A percentile compares a stretch with the other conserved stretches of the same genome.
These are phyloP conservation scores for Stephania yunnanensis DNA, from an alignment of 164 flowering plant species.

Conservation along the genomic window DNA sequence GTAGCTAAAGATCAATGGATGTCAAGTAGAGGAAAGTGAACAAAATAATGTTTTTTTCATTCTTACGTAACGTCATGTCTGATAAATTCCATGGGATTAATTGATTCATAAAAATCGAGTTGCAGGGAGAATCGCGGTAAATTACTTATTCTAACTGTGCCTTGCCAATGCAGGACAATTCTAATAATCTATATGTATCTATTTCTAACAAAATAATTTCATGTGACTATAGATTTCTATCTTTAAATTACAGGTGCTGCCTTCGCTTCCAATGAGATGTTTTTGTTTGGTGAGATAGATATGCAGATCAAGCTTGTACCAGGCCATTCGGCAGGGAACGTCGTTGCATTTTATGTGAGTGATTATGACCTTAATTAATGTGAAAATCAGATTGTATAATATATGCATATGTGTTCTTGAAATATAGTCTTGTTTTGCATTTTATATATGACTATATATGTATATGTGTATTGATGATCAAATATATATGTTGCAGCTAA, in stretches of 20 bases:
- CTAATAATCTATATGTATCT: not conserved
- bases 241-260: conserved; percentile 47
- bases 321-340: conserved; percentile 79
- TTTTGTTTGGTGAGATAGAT: conserved; percentile 75
- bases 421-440: too few relatives aligned
- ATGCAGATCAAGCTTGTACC: conserved; percentile 83
- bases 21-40: not conserved
- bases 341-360: conserved; percentile 75
- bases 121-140: too few relatives aligned
- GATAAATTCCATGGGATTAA: too few relatives aligned
- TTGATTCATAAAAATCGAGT: too few relatives aligned
- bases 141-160: too few relatives aligned
- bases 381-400: not conserved
- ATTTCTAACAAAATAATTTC: not conserved
- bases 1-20: conserved; percentile 20
- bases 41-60: not conserved
- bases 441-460: not conserved
- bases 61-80: too few relatives aligned
- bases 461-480: not conserved
- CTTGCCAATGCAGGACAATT: too few relatives aligned
- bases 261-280: conserved; percentile 69
- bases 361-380: not conserved
- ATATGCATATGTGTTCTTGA: too few relatives aligned
- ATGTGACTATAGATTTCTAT: too few relatives aligned
- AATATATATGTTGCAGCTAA: conserved; percentile 42